A percentile compares a stretch with the other conserved stretches of the same genome.
phyloP scores from a whole-genome alignment of 2,329 filamentous ascomycete genomes.

The Coniella lustricola region DNA sequence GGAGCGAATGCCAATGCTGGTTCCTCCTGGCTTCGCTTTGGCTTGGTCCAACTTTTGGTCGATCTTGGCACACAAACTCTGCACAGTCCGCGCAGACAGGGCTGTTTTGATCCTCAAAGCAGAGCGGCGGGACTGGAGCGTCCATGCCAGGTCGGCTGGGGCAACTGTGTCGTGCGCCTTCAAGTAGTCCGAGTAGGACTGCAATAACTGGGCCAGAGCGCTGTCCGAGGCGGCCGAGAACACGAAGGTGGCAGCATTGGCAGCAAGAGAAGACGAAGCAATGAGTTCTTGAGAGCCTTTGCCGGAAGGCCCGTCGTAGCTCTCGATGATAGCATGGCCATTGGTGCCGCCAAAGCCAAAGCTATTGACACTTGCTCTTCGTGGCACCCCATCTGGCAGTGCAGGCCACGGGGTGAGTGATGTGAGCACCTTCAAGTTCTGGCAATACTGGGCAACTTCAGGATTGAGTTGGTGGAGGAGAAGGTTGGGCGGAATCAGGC shows the following conservation, averaged over 20 bases:
- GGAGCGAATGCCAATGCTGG: neutral
- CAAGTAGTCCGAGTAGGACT: neutral
- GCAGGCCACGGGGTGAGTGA: constrained; percentile 21
- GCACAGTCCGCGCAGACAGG: constrained; percentile 13
- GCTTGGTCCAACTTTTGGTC: constrained; percentile 15
- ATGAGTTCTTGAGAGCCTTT: too few species aligned
- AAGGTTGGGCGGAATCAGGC: constrained; percentile 25
- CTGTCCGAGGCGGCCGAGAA: constrained; percentile 24
- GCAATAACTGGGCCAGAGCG: neutral
- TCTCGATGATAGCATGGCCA: constrained; percentile 26
- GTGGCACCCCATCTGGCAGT: constrained; percentile 14
- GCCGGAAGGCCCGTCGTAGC: too few species aligned
- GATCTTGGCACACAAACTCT: constrained; percentile 21
- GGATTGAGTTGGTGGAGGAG: constrained; percentile 24
- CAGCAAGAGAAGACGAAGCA: too few species aligned
- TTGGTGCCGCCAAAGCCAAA: constrained; percentile 29
- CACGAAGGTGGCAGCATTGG: constrained; percentile 14
- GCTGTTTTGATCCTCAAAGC: constrained; percentile 6
- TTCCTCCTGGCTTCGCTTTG: neutral
- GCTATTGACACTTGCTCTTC: constrained; percentile 27
- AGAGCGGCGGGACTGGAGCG: neutral
- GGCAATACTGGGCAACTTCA: constrained; percentile 22
- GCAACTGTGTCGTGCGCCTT: neutral
- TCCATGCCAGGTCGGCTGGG: neutral
- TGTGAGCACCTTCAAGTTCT: constrained; percentile 22